Evolutionary conservation across 176 grass and related monocot genomes (phyloP).

Genomic region (Canna indica): DNA sequence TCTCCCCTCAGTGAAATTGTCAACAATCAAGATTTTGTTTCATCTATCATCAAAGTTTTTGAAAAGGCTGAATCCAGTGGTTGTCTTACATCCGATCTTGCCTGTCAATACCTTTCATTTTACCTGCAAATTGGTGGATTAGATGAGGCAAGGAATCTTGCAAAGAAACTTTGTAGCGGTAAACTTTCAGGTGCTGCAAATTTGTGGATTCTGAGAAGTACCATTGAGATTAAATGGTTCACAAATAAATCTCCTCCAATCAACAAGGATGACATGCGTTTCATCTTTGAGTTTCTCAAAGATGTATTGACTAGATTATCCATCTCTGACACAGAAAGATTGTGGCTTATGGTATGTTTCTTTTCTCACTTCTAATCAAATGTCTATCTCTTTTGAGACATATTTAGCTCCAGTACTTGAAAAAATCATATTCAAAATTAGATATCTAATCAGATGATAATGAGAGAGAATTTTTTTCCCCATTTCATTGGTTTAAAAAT

Average conservation of each 20-base stretch:
- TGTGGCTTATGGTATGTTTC: conserved; percentile 73
- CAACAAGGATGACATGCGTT: conserved; percentile 41
- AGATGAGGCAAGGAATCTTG: conserved; percentile 61
- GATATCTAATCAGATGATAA: neutral
- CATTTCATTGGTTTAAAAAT: neutral
- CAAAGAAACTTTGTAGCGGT: conserved; percentile 53
- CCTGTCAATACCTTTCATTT: conserved; percentile 59
- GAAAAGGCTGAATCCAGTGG: conserved; percentile 48
- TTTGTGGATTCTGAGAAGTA: conserved; percentile 58
- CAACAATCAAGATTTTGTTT: conserved; percentile 38
- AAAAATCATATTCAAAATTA: neutral
- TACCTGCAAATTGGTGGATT: conserved; percentile 48
- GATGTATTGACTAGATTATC: conserved; percentile 35
- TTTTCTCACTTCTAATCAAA: neutral
- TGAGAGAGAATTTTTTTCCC: neutral
- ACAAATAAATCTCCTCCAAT: conserved; percentile 28
- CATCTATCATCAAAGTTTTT: conserved; percentile 55
- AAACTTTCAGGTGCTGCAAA: conserved; percentile 48
- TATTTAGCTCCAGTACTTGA: neutral
- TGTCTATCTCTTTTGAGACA: neutral
- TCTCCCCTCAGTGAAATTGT: conserved; percentile 31
- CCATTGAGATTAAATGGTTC: conserved; percentile 57
- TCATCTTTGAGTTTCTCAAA: conserved; percentile 58
- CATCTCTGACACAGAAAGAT: conserved; percentile 42
- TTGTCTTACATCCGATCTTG: conserved; percentile 59